Base-by-base conservation (phyloP, 1,284 basidiomycete genomes). In the Pseudozyma flocculosa region DNA sequence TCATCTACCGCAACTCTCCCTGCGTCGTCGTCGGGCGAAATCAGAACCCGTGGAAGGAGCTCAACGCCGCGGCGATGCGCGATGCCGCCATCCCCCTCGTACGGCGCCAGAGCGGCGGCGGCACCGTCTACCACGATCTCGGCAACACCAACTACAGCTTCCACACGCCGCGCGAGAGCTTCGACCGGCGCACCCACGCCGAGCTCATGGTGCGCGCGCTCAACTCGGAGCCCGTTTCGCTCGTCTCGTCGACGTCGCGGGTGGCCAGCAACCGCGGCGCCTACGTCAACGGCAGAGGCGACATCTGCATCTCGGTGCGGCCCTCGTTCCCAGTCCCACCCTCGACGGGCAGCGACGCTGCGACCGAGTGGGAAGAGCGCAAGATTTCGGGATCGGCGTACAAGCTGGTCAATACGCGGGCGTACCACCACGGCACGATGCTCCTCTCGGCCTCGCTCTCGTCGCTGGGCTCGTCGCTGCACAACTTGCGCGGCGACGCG, bases 401-500 rank as follows among this genome's bases (percentile, higher is more conserved):
- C 82, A 97, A 96, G 81, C 89, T 99, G 54, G 88, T 89, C 37
- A 89, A 86, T 65, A 85, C 86, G 56, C 82, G 95, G 17, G 92
- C 93, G 1, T 98, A 97, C 79, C 94, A 98, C 73, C 95, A 99
- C 75, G 95, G 95, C 0, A 98, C 94, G n/a, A 96, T 99, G 94
- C 84, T 99, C 24, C 88, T 98, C 7, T 53, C 59, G 8, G 62
- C 73, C 1, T 53, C 70, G 21, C 46, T 77, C 3, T 50, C 47
- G 10, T 55, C 54, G 30, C 50, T 77, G 19, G 70, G 68, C 7
- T 60, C 65, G 18, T 58, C 67, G n/a, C 50, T 70, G 32, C 48
- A 54, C 26, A 87, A 89, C 14, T 89, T 90, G 4, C 94, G 55
- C 1, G 88, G 89, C 0, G 84, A 87, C 47, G 80, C 90, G 11